Conservation (phyloP, 1,284 basidiomycete species). For the Boletus sp. region DNA sequence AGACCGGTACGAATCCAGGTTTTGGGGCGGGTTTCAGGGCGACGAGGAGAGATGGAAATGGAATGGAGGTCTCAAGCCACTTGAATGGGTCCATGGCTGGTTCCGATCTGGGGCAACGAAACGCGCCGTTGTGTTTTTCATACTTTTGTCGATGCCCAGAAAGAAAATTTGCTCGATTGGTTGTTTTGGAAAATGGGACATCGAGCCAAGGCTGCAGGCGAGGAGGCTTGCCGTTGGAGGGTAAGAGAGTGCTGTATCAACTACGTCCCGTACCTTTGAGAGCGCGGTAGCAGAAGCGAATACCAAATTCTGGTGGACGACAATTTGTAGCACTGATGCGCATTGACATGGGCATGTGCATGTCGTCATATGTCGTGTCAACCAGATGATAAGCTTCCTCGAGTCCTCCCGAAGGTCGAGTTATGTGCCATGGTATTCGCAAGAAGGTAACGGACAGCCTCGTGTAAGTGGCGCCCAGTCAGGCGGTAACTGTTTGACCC, state of each 20-base stretch:
- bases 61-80: conserved; percentile 4
- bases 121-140: neutral
- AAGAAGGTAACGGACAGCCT: too few relatives aligned
- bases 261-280: neutral
- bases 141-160: neutral
- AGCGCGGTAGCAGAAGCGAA: neutral
- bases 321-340: too few relatives aligned
- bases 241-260: neutral
- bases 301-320: neutral
- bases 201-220: too few relatives aligned
- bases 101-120: neutral
- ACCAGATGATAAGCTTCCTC: too few relatives aligned
- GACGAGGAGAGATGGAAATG: neutral
- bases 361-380: too few relatives aligned
- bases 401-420: too few relatives aligned
- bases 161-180: neutral
- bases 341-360: neutral
- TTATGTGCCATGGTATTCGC: too few relatives aligned
- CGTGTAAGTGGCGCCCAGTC: too few relatives aligned
- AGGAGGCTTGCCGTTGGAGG: neutral
- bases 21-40: conserved; percentile 4
- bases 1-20: conserved; percentile 15
- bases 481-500: too few relatives aligned
- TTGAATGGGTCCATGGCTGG: conserved; percentile 3
- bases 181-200: neutral